Evolutionary conservation across 805 yeast genomes (phyloP), one percentile per base, ranked within the genome.

Genomic region (Maudiozyma saulgeensis): DNA sequence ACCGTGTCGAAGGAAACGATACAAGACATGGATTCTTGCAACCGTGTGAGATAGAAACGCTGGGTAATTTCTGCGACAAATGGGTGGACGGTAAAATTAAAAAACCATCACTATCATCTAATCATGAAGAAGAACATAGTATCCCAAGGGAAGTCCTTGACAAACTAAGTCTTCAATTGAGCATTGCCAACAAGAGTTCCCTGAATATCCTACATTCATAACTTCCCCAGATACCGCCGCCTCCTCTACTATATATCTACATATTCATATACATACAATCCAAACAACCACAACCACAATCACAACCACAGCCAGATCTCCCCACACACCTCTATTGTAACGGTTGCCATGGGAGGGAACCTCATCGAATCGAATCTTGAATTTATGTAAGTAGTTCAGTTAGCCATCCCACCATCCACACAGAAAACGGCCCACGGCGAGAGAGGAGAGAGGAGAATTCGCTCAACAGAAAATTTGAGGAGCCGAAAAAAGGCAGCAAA

Each of bases 61-160:
- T 63, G 31, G 34, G 47, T 8, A 53, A 54, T 6, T 63, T 63
- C 45, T 53, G 61, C 21, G 53, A 53, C 32, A 53, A 56, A 19
- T 63, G 66, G 66, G 46, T 51, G 2, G 63, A 61, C 42, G 39
- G 40, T n/a, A 39, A 45, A 21, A 12, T 47, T 7, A 40, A 34
- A 16, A 16, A 21, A 18, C 19, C n/a, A 13, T 21, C n/a, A 21
- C 5, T 34, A 6, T 15, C 43, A 23, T 21, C 34, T 21, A n/a
- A 16, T 3, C 23, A 38, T 18, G 31, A 38, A 38, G 31, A 40
- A 4, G 23, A 23, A 11, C 19, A 19, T 13, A 38, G 38, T 25
- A 11, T 44, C n/a, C 44, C 44, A n/a, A 6, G 4, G n/a, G 34
- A 26, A n/a, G 40, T 21, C 42, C 25, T 46, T 1, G 18, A 52